Evolutionary conservation across 805 yeast species (phyloP), one percentile per base, ranked within the genome.

Genomic region (Pichia nanzhaoensis): DNA sequence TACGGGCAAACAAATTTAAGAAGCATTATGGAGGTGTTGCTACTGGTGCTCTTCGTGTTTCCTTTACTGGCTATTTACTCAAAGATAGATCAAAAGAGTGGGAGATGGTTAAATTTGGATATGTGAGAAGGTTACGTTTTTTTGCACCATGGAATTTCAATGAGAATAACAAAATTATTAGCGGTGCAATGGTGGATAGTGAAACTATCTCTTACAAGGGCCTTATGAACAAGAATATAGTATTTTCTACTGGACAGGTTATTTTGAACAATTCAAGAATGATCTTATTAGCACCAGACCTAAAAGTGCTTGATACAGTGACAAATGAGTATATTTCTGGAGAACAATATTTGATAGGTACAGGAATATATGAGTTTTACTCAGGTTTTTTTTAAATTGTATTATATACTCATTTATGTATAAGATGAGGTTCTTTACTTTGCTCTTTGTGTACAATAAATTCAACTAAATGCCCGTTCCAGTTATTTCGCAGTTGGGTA

Each of bases 361-460:
- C 46, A 39, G 46, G 51, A 35, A 18, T 51, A 17, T 24, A 30
- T 6, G 54, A 51, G 30, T 30, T 51, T 20, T 48, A 22, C 28
- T 43, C 50, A 27, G 40, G 40, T 1, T 40, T 40, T 20, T 41
- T 40, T n/a, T 38, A 37, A 22, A 14, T n/a, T n/a, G n/a, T n/a
- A n/a, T n/a, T n/a, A n/a, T n/a, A n/a, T n/a, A n/a, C n/a, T n/a
- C n/a, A n/a, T n/a, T n/a, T n/a, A n/a, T n/a, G n/a, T n/a, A n/a
- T n/a, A n/a, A n/a, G n/a, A n/a, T n/a, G n/a, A n/a, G n/a, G n/a
- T n/a, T n/a, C n/a, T n/a, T n/a, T n/a, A n/a, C n/a, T n/a, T n/a
- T n/a, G n/a, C n/a, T n/a, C n/a, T n/a, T n/a, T n/a, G n/a, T n/a
- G n/a, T n/a, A n/a, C n/a, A n/a, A n/a, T n/a, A n/a, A n/a, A n/a